phyloP scores from a whole-genome alignment of 2,329 filamentous ascomycete genomes.

The Fusarium lateritium region DNA sequence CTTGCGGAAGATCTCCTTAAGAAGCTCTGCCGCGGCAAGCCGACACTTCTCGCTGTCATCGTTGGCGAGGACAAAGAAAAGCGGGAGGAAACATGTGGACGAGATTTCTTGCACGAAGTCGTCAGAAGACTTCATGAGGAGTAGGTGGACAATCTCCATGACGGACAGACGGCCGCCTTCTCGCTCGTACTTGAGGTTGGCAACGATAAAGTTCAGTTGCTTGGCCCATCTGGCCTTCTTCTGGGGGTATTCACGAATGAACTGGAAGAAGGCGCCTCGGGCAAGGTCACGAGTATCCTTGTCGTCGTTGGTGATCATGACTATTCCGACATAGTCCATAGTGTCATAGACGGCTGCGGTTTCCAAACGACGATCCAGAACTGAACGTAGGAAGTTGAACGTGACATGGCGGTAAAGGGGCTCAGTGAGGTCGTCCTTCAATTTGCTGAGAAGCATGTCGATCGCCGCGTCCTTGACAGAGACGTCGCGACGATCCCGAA shows the following conservation, averaged over 20 bases:
- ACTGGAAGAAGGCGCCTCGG: conserved; percentile 92
- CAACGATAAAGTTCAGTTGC: conserved; percentile 88
- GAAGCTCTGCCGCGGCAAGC: conserved; percentile 82
- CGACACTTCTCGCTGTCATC: conserved; percentile 91
- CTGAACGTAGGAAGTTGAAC: conserved; percentile 92
- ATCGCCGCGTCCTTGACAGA: conserved; percentile 85
- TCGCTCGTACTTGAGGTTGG: conserved; percentile 92
- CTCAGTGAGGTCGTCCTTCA: conserved; percentile 92
- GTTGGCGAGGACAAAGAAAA: conserved; percentile 89
- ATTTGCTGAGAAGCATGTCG: conserved; percentile 83
- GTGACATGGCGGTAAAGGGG: conserved; percentile 92
- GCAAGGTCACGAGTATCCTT: conserved; percentile 89
- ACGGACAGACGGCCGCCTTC: conserved; percentile 91
- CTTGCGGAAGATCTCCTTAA: conserved; percentile 85
- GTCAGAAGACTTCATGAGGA: conserved; percentile 88
- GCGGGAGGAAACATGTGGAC: conserved; percentile 84
- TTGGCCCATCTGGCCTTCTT: conserved; percentile 90
- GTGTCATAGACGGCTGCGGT: conserved; percentile 92
- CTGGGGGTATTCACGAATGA: conserved; percentile 94
- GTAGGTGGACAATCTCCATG: conserved; percentile 89
- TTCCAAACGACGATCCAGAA: conserved; percentile 87
- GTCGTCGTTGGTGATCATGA: conserved; percentile 98
- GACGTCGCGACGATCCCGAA: conserved; percentile 84
- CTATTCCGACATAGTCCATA: conserved; percentile 87
- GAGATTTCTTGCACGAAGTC: conserved; percentile 87